Percentiles rank a stretch among this genome's conserved stretches.
Evolutionary conservation across 768 basidiomycete species (phyloP).

Genomic region (Naganishia vishniacii): DNA sequence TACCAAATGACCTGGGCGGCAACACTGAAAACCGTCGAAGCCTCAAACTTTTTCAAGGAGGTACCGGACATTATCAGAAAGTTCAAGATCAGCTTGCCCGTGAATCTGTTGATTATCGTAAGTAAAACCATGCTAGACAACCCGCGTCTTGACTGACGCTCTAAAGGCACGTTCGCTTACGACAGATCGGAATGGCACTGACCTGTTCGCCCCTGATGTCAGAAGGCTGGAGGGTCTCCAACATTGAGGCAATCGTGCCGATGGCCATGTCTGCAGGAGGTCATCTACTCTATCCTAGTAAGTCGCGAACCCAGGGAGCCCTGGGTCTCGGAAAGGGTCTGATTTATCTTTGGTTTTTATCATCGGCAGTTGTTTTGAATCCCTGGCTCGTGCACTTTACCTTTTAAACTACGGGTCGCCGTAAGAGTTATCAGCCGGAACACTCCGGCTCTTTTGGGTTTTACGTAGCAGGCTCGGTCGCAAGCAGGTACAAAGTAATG

Average conservation of each 20-base stretch:
- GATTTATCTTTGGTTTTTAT: too few relatives aligned
- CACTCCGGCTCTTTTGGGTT: too few relatives aligned
- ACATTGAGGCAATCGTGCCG: constrained; percentile 1
- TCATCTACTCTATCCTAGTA: background rate
- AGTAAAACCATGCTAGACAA: too few relatives aligned
- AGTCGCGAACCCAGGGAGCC: background rate
- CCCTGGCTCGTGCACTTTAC: too few relatives aligned
- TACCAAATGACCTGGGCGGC: constrained; percentile 41
- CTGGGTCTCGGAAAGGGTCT: too few relatives aligned
- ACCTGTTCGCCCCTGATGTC: background rate
- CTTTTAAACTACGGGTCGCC: too few relatives aligned
- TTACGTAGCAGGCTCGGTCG: too few relatives aligned
- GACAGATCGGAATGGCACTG: background rate
- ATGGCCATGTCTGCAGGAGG: constrained; percentile 1
- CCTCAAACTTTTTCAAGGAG: constrained; percentile 89
- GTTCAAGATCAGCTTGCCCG: constrained; percentile 49
- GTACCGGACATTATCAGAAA: constrained; percentile 75
- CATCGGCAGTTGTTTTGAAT: too few relatives aligned
- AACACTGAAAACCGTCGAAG: constrained; percentile 54
- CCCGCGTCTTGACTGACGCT: too few relatives aligned
- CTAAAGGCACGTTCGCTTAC: too few relatives aligned
- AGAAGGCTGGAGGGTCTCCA: background rate
- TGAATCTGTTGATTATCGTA: background rate
- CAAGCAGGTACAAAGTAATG: too few relatives aligned
- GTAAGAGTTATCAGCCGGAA: too few relatives aligned